These are phyloP conservation scores for Phytophthora hibernalis DNA, from an alignment of 352 stramenopile genomes.

Conservation along the genomic window DNA sequence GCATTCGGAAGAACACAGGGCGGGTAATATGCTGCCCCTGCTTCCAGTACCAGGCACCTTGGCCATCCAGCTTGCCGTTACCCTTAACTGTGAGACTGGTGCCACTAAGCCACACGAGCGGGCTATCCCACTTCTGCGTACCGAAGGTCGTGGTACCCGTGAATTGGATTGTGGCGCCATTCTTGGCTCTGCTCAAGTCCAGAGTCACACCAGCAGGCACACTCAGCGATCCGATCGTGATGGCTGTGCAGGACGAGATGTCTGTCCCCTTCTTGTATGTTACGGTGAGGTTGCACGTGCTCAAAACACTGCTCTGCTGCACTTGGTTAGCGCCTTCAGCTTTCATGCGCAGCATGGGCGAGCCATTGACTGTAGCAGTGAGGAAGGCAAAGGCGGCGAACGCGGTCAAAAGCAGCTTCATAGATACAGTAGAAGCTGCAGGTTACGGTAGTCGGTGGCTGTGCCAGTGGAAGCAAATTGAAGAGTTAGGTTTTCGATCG, in stretches of 20 bases:
- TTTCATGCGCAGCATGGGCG: slow-evolving; percentile 24
- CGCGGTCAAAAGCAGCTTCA: slow-evolving; percentile 16
- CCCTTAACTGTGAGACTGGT: slow-evolving; percentile 39
- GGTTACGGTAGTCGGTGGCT: too few relatives aligned
- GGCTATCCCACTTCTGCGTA: not conserved
- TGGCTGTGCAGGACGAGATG: slow-evolving; percentile 36
- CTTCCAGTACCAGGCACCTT: slow-evolving; percentile 50
- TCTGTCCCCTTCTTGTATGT: slow-evolving; percentile 35
- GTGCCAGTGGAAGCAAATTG: too few relatives aligned
- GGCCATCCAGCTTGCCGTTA: slow-evolving; percentile 39
- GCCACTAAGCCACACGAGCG: slow-evolving; percentile 32
- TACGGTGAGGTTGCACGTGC: slow-evolving; percentile 33
- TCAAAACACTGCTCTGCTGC: slow-evolving; percentile 6
- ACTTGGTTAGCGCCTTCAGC: not conserved
- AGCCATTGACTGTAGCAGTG: slow-evolving; percentile 7
- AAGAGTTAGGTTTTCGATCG: too few relatives aligned
- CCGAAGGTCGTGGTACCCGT: not conserved
- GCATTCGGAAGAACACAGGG: slow-evolving; percentile 44
- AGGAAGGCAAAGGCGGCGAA: slow-evolving; percentile 18
- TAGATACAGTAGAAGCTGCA: too few relatives aligned
- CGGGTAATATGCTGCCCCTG: slow-evolving; percentile 37
- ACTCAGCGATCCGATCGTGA: slow-evolving; percentile 26
- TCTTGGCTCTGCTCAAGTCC: not conserved
- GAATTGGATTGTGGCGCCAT: not conserved
- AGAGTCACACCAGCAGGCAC: slow-evolving; percentile 9